These are phyloP conservation scores for Lachnellula hyalina DNA, from an alignment of 2,329 filamentous ascomycete genomes.

Conservation along the genomic window DNA sequence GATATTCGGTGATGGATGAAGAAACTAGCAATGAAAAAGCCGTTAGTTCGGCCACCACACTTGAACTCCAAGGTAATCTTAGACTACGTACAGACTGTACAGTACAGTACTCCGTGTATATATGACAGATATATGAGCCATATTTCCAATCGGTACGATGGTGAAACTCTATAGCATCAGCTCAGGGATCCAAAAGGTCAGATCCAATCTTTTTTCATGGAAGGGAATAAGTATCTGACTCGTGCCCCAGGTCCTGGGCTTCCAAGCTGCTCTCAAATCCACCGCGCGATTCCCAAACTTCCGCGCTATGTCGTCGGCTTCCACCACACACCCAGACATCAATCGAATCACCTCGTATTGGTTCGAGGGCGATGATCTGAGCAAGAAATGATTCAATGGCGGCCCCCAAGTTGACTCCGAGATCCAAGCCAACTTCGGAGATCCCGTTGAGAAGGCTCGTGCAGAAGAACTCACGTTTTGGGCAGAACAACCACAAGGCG, in stretches of 20 bases:
- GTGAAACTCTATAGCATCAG: too few species aligned
- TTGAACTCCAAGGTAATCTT: too few species aligned
- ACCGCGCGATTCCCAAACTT: constrained; percentile 3
- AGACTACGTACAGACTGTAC: too few species aligned
- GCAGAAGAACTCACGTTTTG: background rate
- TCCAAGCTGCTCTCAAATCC: constrained; percentile 13
- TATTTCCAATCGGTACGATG: too few species aligned
- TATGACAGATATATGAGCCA: too few species aligned
- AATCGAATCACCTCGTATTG: constrained; percentile 15
- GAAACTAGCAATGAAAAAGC: too few species aligned
- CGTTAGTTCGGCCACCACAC: too few species aligned
- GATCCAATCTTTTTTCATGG: background rate
- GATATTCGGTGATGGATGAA: too few species aligned
- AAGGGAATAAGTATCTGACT: background rate
- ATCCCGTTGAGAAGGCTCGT: constrained; percentile 4
- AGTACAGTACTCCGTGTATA: too few species aligned
- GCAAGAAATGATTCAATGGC: constrained; percentile 17
- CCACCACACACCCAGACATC: constrained; percentile 12
- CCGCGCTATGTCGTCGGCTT: constrained; percentile 14
- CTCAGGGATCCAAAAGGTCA: background rate
- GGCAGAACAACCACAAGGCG: constrained; percentile 15
- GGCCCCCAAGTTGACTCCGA: constrained; percentile 1
- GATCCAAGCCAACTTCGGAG: constrained; percentile 3
- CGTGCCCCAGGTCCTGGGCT: constrained; percentile 11
- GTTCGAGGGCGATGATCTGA: constrained; percentile 10